phyloP scores from a whole-genome alignment of 306 rosid species.

The Ormosia emarginata region DNA sequence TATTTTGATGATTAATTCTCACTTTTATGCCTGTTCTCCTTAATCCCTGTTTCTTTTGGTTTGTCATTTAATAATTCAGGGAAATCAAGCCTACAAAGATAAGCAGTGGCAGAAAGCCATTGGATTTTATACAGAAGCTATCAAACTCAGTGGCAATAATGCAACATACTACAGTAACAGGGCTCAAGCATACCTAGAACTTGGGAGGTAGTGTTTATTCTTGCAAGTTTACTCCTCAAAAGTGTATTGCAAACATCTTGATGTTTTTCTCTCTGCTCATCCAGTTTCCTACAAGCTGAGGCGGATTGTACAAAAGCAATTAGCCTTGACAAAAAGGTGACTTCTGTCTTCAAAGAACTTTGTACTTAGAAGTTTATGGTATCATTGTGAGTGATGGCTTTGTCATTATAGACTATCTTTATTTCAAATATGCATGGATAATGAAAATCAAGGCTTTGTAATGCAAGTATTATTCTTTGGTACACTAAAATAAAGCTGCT shows the following conservation, averaged over 20 bases:
- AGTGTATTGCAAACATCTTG: slow-evolving; percentile 25
- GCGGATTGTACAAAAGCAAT: slow-evolving; percentile 83
- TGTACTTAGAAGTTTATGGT: background rate
- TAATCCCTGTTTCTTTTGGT: background rate
- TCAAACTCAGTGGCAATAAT: slow-evolving; percentile 68
- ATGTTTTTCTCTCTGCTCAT: slow-evolving; percentile 26
- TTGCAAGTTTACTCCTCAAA: background rate
- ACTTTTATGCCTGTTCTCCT: background rate
- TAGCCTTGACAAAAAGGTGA: slow-evolving; percentile 84
- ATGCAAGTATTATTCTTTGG: background rate
- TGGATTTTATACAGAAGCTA: slow-evolving; percentile 84
- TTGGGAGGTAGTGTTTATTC: slow-evolving; percentile 57
- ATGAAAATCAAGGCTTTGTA: background rate
- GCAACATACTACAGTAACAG: slow-evolving; percentile 93
- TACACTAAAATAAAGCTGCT: background rate
- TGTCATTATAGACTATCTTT: background rate
- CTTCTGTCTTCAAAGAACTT: background rate
- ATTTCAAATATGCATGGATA: background rate
- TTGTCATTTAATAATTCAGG: slow-evolving; percentile 42
- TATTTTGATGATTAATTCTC: background rate
- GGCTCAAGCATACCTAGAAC: slow-evolving; percentile 87
- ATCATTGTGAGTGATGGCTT: background rate
- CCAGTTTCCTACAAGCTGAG: slow-evolving; percentile 84
- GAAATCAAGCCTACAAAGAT: slow-evolving; percentile 89
- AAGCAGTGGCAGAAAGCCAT: slow-evolving; percentile 93